phyloP scores from a whole-genome alignment of 2,329 filamentous ascomycete genomes.

The Sclerotinia borealis region DNA sequence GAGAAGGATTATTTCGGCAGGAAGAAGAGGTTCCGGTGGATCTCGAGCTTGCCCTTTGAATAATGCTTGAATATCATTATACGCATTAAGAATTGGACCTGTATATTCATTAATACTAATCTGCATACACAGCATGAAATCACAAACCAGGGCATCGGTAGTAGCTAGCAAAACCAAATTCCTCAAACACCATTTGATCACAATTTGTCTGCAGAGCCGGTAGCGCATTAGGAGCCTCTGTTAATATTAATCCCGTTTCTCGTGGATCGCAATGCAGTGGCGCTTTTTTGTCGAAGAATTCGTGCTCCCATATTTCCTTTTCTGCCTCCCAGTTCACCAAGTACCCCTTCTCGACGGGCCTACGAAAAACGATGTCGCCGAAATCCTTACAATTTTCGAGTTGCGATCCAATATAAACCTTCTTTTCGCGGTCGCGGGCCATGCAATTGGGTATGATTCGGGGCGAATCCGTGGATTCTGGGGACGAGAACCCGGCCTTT shows the following conservation, averaged over 20 bases:
- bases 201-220: constrained; percentile 79
- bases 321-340: constrained; percentile 95
- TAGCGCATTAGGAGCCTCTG: constrained; percentile 80
- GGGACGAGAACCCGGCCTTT: constrained; percentile 70
- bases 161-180: constrained; percentile 88
- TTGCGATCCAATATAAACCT: constrained; percentile 74
- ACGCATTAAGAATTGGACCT: constrained; percentile 74
- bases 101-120: constrained; percentile 13
- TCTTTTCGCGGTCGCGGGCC: constrained; percentile 71
- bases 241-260: constrained; percentile 77
- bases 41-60: constrained; percentile 54
- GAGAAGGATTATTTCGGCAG: constrained; percentile 77
- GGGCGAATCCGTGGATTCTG: constrained; percentile 45
- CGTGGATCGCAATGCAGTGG: constrained; percentile 64
- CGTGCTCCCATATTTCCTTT: constrained; percentile 90
- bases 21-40: constrained; percentile 40
- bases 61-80: constrained; percentile 67
- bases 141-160: constrained; percentile 63
- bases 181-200: constrained; percentile 96
- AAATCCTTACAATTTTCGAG: constrained; percentile 77
- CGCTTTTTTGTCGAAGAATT: constrained; percentile 70
- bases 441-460: constrained; percentile 81
- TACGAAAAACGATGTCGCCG: constrained; percentile 78
- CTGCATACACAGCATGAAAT: background rate
- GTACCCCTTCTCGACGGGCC: constrained; percentile 90